Percentiles rank a stretch among this genome's conserved stretches.
Evolutionary conservation across 2,329 filamentous ascomycete species (phyloP).

Genomic region (Alternaria triticimaculans): DNA sequence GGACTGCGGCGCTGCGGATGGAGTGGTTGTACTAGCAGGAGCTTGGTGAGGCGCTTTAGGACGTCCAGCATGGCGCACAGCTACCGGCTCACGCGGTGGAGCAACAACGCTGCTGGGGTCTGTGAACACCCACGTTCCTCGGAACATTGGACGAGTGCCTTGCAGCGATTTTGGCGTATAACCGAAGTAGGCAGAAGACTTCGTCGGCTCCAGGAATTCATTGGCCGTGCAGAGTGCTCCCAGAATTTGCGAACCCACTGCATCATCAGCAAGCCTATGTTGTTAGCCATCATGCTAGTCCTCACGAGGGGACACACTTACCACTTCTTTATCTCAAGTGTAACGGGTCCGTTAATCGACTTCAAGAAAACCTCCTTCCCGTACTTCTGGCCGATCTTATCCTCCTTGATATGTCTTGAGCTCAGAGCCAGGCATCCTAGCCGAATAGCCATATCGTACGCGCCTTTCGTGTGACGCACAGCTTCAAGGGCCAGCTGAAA

Average conservation of each 20-base stretch:
- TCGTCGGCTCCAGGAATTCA: constrained; percentile 33
- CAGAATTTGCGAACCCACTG: constrained; percentile 30
- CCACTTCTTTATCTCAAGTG: constrained; percentile 33
- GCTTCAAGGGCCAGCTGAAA: constrained; percentile 28
- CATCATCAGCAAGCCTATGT: constrained; percentile 28
- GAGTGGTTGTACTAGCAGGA: neutral
- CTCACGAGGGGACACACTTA: constrained; percentile 2
- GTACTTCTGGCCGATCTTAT: constrained; percentile 21
- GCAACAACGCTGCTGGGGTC: constrained; percentile 27
- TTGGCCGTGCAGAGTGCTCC: constrained; percentile 22
- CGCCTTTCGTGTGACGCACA: constrained; percentile 30
- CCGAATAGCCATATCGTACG: constrained; percentile 37
- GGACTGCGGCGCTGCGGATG: neutral
- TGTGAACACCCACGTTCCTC: constrained; percentile 38
- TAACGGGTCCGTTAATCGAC: constrained; percentile 16
- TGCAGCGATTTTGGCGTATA: constrained; percentile 20
- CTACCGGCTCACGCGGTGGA: neutral
- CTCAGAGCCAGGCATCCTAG: constrained; percentile 35
- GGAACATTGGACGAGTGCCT: constrained; percentile 30
- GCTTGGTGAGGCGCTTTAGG: constrained; percentile 5
- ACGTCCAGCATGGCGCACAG: constrained; percentile 17
- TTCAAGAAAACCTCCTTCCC: constrained; percentile 20
- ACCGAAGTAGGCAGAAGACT: constrained; percentile 26
- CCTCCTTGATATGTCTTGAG: constrained; percentile 16
- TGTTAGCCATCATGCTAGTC: constrained; percentile 2